Evolutionary conservation across 441 rosid species (phyloP).

Genomic region (Gossypium trilobum): DNA sequence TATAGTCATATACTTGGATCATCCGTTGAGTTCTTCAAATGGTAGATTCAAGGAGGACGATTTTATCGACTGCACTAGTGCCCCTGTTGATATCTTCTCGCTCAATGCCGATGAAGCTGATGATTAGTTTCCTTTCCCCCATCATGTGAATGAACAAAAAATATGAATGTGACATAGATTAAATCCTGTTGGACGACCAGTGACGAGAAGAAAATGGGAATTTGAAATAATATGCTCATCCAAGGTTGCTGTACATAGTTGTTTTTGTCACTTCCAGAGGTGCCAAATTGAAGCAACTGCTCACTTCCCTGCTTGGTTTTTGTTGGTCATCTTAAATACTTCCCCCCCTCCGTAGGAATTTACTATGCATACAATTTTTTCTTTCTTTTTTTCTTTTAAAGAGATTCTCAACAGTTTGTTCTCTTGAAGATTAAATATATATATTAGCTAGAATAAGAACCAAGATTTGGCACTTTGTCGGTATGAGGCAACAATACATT

Average conservation of each 20-base stretch:
- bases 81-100: conserved; percentile 44
- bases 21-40: conserved; percentile 19
- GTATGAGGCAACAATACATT: not conserved
- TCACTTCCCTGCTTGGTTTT: conserved; percentile 1
- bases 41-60: conserved; percentile 18
- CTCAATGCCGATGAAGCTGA: conserved; percentile 19
- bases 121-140: conserved; percentile 17
- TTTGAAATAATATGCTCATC: conserved; percentile 10
- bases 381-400: not conserved
- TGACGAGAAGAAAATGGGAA: not conserved
- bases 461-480: not conserved
- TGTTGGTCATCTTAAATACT: not conserved
- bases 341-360: not conserved
- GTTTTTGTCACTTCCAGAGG: conserved; percentile 7
- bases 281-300: conserved; percentile 7
- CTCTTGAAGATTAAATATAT: not conserved
- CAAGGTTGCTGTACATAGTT: conserved; percentile 5
- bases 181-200: not conserved
- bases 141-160: conserved; percentile 1
- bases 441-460: conserved; percentile 2
- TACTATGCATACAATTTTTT: not conserved
- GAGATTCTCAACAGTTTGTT: not conserved
- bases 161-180: not conserved
- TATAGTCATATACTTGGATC: conserved; percentile 44
- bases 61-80: conserved; percentile 24